Percentiles rank a stretch among this genome's conserved stretches.
phyloP scores from a whole-genome alignment of 129 eudicot species.

The Daucus carota region DNA sequence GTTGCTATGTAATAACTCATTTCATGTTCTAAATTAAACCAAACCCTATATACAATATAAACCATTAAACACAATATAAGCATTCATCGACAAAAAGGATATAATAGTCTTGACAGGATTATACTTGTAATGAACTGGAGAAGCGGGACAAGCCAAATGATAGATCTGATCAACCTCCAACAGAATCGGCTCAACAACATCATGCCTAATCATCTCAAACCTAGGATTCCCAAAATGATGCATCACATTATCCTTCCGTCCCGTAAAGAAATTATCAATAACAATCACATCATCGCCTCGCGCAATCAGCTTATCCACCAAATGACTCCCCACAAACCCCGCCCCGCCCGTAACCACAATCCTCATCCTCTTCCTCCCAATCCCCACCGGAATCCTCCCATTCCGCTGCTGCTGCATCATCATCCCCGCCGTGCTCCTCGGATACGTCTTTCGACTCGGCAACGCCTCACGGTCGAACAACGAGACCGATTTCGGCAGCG shows the following conservation, averaged over 20 bases:
- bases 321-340: slow-evolving; percentile 79
- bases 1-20: no score
- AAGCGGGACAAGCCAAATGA: slow-evolving; percentile 86
- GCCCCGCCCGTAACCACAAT: slow-evolving; percentile 82
- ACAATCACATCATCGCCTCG: slow-evolving; percentile 86
- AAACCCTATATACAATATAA: no score
- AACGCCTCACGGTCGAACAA: slow-evolving; percentile 15
- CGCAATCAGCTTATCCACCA: slow-evolving; percentile 60
- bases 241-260: slow-evolving; percentile 66
- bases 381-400: slow-evolving; percentile 49
- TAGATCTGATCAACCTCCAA: slow-evolving; percentile 87
- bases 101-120: slow-evolving; percentile 87
- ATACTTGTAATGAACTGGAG: slow-evolving; percentile 82
- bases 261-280: slow-evolving; percentile 71
- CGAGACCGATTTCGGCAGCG: slow-evolving; percentile 10
- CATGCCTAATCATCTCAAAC: slow-evolving; percentile 78
- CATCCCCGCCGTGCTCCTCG: slow-evolving; percentile 32
- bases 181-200: slow-evolving; percentile 70
- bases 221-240: slow-evolving; percentile 61
- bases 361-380: slow-evolving; percentile 48
- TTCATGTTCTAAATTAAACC: no score
- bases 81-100: slow-evolving; percentile 39
- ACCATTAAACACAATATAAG: not conserved
- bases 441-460: not conserved
- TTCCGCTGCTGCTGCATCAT: slow-evolving; percentile 14